phyloP scores from a whole-genome alignment of 1,139 yeast genomes.

The Taiozyma sp. region DNA sequence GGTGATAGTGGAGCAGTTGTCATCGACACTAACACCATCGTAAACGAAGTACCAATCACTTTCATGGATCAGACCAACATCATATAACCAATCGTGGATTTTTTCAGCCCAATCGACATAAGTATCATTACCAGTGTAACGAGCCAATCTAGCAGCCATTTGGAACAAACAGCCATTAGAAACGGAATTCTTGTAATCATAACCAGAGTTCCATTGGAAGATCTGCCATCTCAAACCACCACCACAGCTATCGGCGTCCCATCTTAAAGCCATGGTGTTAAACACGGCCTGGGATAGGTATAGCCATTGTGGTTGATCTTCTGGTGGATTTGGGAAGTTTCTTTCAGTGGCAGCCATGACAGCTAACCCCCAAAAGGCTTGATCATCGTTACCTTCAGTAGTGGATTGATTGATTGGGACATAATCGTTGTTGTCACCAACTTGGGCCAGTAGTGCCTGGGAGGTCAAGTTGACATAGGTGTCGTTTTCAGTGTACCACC shows the following conservation, averaged over 20 bases:
- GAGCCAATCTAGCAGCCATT: constrained; percentile 79
- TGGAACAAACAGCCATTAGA: constrained; percentile 90
- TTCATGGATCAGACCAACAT: constrained; percentile 50
- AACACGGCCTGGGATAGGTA: constrained; percentile 75
- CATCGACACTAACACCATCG: constrained; percentile 72
- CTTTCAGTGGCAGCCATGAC: constrained; percentile 90
- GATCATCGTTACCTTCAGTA: constrained; percentile 98
- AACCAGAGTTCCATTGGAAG: constrained; percentile 91
- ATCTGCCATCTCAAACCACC: constrained; percentile 98
- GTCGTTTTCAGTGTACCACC: constrained; percentile 67
- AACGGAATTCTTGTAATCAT: constrained; percentile 86
- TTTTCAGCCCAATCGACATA: constrained; percentile 78
- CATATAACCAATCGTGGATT: constrained; percentile 80
- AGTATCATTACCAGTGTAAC: constrained; percentile 71
- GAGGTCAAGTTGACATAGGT: constrained; percentile 58
- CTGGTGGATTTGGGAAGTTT: constrained; percentile 74
- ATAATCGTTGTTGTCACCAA: constrained; percentile 72
- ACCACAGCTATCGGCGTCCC: constrained; percentile 72
- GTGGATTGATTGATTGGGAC: constrained; percentile 87
- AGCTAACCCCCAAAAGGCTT: constrained; percentile 94
- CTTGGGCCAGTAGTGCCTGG: constrained; percentile 66
- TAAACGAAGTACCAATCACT: constrained; percentile 47
- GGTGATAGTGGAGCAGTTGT: constrained; percentile 59
- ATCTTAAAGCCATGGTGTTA: constrained; percentile 84
- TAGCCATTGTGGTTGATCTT: constrained; percentile 63